Conservation (phyloP, 108 stramenopile genomes). For the Mediolabrus comicus region DNA sequence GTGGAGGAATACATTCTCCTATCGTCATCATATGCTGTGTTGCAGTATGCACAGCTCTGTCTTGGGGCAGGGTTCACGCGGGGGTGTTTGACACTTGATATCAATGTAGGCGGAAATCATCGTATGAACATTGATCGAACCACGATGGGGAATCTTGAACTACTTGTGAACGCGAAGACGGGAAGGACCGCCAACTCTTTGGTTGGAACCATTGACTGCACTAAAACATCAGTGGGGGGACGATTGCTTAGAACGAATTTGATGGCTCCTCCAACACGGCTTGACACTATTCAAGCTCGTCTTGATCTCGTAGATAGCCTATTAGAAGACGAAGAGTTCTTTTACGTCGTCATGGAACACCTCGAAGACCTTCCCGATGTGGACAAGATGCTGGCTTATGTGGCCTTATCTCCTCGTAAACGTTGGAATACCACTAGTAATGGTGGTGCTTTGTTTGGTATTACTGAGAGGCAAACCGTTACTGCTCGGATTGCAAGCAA, state of each 20-base stretch:
- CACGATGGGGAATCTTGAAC: conserved; percentile 75
- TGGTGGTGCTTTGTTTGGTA: conserved; percentile 38
- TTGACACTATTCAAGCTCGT: conserved; percentile 82
- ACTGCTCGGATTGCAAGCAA: conserved; percentile 69
- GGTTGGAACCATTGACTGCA: conserved; percentile 79
- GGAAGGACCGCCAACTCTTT: conserved; percentile 66
- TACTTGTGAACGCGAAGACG: conserved; percentile 81
- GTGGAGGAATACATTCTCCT: conserved; percentile 87
- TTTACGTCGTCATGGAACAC: conserved; percentile 81
- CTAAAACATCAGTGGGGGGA: conserved; percentile 84
- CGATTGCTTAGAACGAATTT: conserved; percentile 80
- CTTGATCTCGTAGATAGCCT: conserved; percentile 85
- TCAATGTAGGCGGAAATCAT: conserved; percentile 74
- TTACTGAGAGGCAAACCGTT: conserved; percentile 31
- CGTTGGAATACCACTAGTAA: conserved; percentile 6
- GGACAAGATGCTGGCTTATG: conserved; percentile 81
- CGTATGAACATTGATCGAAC: conserved; percentile 85
- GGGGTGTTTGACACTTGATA: conserved; percentile 50
- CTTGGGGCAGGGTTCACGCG: conserved; percentile 65
- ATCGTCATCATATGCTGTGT: conserved; percentile 73
- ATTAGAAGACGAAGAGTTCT: conserved; percentile 78
- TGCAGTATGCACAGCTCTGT: conserved; percentile 78
- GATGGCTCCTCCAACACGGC: conserved; percentile 77
- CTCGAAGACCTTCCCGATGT: conserved; percentile 76
- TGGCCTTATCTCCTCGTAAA: conserved; percentile 61